These are phyloP conservation scores for Lithospermum erythrorhizon DNA, from an alignment of 257 asterid species.

Conservation along the genomic window DNA sequence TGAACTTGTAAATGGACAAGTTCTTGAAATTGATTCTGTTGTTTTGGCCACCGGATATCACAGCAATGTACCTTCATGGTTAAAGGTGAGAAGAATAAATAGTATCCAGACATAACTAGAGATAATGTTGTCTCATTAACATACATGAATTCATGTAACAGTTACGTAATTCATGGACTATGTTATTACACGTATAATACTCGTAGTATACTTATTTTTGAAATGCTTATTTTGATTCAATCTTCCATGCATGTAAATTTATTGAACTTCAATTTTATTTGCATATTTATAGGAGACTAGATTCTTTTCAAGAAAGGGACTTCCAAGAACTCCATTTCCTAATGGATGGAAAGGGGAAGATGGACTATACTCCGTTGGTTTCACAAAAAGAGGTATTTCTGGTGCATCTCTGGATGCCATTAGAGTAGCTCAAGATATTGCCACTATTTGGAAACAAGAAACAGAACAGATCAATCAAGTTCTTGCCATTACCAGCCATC, in stretches of 20 bases:
- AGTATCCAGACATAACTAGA: no score
- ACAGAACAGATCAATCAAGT: background rate
- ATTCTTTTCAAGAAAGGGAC: conserved; percentile 40
- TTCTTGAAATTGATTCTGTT: conserved; percentile 34
- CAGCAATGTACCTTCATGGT: conserved; percentile 67
- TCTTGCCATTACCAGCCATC: background rate
- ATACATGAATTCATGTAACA: no score
- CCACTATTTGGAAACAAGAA: conserved; percentile 36
- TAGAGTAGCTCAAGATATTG: conserved; percentile 48
- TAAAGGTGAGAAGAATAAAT: conserved; percentile 24
- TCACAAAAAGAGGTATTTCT: conserved; percentile 56
- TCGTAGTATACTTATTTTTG: no score
- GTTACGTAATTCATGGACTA: no score
- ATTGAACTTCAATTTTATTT: background rate
- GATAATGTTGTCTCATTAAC: no score
- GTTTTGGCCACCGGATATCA: conserved; percentile 56
- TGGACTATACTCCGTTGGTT: conserved; percentile 58
- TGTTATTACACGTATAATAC: no score
- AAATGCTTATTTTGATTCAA: background rate
- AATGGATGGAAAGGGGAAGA: conserved; percentile 59
- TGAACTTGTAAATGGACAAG: conserved; percentile 39
- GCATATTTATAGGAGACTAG: conserved; percentile 29
- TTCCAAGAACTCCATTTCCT: conserved; percentile 48
- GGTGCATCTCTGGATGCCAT: conserved; percentile 58
- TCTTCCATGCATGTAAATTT: no score